Conservation (phyloP, 1,139 yeast species). For the Dujonia santamariae region DNA sequence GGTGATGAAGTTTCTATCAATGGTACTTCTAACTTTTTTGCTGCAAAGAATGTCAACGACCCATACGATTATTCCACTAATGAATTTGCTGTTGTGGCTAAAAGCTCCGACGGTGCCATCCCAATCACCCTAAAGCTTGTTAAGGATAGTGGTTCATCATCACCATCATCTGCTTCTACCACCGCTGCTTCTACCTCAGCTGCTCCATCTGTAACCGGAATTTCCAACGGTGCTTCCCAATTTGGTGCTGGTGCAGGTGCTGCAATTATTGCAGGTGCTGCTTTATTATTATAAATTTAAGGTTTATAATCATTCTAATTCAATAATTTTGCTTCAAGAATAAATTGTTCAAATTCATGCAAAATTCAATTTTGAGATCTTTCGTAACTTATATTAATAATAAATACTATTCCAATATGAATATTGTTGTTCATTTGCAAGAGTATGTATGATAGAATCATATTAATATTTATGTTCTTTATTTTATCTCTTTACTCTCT, state of each 20-base stretch:
- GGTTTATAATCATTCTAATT: no score
- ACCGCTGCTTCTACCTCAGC: conserved; percentile 1
- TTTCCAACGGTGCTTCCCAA: conserved; percentile 6
- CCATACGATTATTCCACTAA: conserved; percentile 36
- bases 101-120: conserved; percentile 16
- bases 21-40: conserved; percentile 27
- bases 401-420: no score
- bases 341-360: no score
- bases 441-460: no score
- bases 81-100: conserved; percentile 21
- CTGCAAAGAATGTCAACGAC: conserved; percentile 39
- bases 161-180: background rate
- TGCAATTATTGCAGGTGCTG: no score
- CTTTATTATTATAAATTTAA: conserved; percentile 4
- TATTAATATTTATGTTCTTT: no score
- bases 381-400: no score
- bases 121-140: conserved; percentile 18
- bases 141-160: background rate
- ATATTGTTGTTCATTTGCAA: no score
- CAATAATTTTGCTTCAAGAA: no score
- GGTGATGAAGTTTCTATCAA: conserved; percentile 1
- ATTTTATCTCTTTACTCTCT: no score
- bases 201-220: conserved; percentile 1
- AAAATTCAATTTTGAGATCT: no score
- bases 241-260: conserved; percentile 2